Evolutionary conservation across 345 rosid species (phyloP).

Genomic region (Eucalyptus pauciflora): DNA sequence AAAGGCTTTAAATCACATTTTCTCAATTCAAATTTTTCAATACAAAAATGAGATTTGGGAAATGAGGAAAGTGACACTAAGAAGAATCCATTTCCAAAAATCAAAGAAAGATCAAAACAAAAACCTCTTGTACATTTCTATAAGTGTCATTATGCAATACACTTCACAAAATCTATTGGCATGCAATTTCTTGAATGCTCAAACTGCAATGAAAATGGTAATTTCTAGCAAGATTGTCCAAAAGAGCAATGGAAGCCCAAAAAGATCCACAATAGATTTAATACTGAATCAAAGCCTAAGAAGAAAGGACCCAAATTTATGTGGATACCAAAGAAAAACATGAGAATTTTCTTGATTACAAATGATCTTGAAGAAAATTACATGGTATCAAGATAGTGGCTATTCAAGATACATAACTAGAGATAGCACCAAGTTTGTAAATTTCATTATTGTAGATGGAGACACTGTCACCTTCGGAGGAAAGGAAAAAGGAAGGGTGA

Average conservation of each 20-base stretch:
- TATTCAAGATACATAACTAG: background rate
- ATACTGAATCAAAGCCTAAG: background rate
- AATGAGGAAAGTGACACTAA: background rate
- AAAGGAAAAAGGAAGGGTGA: background rate
- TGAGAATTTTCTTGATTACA: background rate
- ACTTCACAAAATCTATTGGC: background rate
- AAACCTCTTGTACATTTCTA: background rate
- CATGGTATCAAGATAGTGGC: background rate
- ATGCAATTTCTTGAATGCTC: background rate
- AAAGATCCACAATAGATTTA: background rate
- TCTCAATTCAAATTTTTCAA: background rate
- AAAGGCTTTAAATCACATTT: background rate
- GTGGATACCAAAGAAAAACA: background rate
- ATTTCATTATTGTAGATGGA: too few species aligned
- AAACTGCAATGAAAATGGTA: too few species aligned
- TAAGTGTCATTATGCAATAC: background rate
- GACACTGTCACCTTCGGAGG: background rate
- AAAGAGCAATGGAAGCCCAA: background rate
- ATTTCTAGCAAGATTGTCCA: background rate
- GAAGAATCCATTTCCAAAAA: background rate
- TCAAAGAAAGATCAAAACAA: background rate
- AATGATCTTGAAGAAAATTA: background rate
- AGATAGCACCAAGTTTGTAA: background rate
- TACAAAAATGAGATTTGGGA: background rate
- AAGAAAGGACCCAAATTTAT: background rate